A percentile compares a stretch with the other conserved stretches of the same genome.
Conservation (phyloP, 352 stramenopile species). For the Globisporangium splendens region DNA sequence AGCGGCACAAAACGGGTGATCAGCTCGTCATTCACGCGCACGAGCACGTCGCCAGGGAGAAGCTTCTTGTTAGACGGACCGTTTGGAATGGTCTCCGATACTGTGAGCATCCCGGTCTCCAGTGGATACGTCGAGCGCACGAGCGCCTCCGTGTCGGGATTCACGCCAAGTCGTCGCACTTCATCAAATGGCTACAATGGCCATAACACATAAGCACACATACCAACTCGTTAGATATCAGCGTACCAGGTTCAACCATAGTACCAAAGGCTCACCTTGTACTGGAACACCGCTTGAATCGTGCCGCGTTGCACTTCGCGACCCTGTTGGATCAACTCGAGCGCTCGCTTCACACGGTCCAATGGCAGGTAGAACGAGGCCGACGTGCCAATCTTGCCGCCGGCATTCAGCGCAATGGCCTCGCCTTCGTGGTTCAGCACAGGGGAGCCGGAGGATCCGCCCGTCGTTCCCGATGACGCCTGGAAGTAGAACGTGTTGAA, state of each 20-base stretch:
- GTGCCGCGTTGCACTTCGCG: slow-evolving; percentile 78
- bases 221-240: background rate
- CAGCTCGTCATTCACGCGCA: slow-evolving; percentile 75
- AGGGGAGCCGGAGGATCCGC: slow-evolving; percentile 86
- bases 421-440: slow-evolving; percentile 87
- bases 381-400: slow-evolving; percentile 82
- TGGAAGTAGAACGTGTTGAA: slow-evolving; percentile 95
- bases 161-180: slow-evolving; percentile 79
- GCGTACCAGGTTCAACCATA: too few species aligned
- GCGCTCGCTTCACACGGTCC: slow-evolving; percentile 83
- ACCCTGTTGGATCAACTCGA: slow-evolving; percentile 74
- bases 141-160: slow-evolving; percentile 64
- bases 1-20: slow-evolving; percentile 87
- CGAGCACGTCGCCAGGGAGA: slow-evolving; percentile 87
- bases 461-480: slow-evolving; percentile 77
- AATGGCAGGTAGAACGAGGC: slow-evolving; percentile 91
- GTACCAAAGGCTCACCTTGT: slow-evolving; percentile 42
- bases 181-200: slow-evolving; percentile 80
- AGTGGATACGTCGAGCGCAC: slow-evolving; percentile 78
- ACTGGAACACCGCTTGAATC: slow-evolving; percentile 88
- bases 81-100: slow-evolving; percentile 80
- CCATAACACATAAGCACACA: background rate
- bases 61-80: slow-evolving; percentile 78
- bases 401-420: slow-evolving; percentile 90
- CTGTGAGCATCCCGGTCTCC: slow-evolving; percentile 89